Conservation (phyloP, 805 yeast species). For the Wickerhamomyces sydowiorum region DNA sequence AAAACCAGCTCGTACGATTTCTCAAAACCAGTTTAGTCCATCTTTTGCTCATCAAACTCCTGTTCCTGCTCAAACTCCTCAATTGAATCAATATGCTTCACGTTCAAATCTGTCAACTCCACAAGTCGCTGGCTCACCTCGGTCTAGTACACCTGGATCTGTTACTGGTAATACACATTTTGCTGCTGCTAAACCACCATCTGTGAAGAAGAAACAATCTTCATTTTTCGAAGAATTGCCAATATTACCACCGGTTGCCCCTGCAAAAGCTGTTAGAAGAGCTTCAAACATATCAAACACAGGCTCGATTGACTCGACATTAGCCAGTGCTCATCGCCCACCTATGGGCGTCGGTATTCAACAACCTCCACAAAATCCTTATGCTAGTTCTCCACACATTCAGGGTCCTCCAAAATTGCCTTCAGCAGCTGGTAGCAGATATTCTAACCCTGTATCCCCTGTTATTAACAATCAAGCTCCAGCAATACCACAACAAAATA, state of each 20-base stretch:
- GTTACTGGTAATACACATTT: conserved; percentile 3
- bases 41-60: conserved; percentile 3
- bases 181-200: conserved; percentile 1
- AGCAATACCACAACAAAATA: neutral
- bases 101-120: neutral
- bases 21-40: conserved; percentile 10
- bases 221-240: conserved; percentile 61
- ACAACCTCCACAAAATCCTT: conserved; percentile 8
- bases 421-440: neutral
- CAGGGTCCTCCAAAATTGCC: neutral
- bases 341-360: neutral
- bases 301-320: neutral
- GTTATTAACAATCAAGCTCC: neutral
- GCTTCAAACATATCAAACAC: conserved; percentile 2
- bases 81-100: neutral
- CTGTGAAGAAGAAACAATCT: conserved; percentile 26
- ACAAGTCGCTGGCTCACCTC: neutral
- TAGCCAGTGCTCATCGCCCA: conserved; percentile 4
- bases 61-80: neutral
- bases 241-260: conserved; percentile 23
- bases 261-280: conserved; percentile 9
- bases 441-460: neutral
- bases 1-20: conserved; percentile 9
- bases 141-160: neutral
- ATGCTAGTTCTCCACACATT: conserved; percentile 7